Conservation (phyloP, 1,139 yeast genomes). For the Magnusiomyces suaveolens region DNA sequence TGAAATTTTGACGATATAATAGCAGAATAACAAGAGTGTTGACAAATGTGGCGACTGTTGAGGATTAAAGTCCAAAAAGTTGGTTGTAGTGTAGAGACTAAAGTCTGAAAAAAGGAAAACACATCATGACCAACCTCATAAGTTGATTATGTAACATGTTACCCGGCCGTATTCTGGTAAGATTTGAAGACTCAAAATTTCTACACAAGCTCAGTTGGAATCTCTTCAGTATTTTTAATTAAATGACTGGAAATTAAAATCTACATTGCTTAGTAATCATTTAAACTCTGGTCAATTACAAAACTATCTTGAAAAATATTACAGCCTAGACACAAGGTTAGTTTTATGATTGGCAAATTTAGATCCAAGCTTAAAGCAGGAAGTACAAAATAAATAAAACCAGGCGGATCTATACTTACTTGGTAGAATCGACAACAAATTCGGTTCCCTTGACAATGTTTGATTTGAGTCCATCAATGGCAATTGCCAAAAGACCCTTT, state of each 20-base stretch:
- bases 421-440: constrained; percentile 32
- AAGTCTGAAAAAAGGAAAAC: neutral
- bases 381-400: neutral
- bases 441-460: constrained; percentile 61
- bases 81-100: neutral
- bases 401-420: constrained; percentile 16
- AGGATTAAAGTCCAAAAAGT: neutral
- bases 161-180: neutral
- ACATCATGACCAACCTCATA: neutral
- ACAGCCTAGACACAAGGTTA: neutral
- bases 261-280: no score
- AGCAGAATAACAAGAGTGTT: neutral
- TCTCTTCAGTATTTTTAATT: no score
- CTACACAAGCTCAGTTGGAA: no score
- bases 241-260: no score
- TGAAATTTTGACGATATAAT: neutral
- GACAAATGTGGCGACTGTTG: neutral
- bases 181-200: no score
- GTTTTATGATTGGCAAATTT: no score
- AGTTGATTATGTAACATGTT: neutral
- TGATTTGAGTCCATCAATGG: constrained; percentile 69
- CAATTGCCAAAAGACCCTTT: constrained; percentile 57
- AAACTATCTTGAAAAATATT: no score
- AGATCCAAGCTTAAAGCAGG: no score
- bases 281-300: no score